A percentile compares a stretch with the other conserved stretches of the same genome.
These are phyloP conservation scores for Dryas octopetala DNA, from an alignment of 306 rosid species.

Conservation along the genomic window DNA sequence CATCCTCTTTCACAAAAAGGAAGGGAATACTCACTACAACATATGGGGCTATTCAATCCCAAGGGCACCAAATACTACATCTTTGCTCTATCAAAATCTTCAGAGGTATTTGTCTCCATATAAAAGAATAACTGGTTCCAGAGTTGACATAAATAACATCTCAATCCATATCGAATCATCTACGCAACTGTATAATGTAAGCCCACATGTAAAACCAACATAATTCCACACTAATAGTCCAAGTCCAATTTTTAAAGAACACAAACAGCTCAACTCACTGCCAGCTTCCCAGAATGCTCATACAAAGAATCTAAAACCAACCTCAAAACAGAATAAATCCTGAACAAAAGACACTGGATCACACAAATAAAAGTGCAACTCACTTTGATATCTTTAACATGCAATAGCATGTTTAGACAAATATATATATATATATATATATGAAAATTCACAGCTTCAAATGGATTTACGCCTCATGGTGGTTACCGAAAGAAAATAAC, in stretches of 20 bases:
- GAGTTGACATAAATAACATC: slow-evolving; percentile 5
- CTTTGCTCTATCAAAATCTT: neutral
- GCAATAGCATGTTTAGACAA: neutral
- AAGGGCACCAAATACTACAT: neutral
- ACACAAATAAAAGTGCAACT: neutral
- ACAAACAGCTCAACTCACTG: neutral
- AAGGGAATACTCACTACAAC: neutral
- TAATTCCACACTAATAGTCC: neutral
- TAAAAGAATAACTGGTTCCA: neutral
- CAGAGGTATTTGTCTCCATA: neutral
- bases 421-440: neutral
- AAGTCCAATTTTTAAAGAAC: neutral
- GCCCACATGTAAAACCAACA: neutral
- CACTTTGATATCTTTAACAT: neutral
- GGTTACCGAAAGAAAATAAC: neutral
- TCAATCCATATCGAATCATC: neutral
- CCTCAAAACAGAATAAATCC: neutral
- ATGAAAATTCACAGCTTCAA: slow-evolving; percentile 10
- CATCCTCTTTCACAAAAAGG: neutral
- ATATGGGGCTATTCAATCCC: neutral
- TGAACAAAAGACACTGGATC: slow-evolving; percentile 5
- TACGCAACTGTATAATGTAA: neutral
- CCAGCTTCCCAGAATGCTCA: neutral
- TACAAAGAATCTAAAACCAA: neutral
- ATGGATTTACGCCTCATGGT: neutral